phyloP scores from a whole-genome alignment of 2,329 filamentous ascomycete genomes.

The Stenocarpella maydis region DNA sequence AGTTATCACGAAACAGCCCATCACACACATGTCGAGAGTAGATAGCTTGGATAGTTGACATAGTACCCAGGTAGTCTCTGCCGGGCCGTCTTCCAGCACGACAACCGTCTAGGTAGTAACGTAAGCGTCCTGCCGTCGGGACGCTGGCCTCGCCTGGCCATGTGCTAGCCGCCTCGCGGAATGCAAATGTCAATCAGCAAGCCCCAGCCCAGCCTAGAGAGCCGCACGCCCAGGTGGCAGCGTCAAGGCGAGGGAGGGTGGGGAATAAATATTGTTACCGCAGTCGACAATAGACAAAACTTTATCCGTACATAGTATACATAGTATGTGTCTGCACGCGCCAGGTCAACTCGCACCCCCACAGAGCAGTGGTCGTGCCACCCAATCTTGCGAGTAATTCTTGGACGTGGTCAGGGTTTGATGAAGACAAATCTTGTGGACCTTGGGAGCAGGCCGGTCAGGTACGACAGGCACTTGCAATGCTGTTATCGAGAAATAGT shows the following conservation, averaged over 20 bases:
- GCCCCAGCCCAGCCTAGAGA: too few relatives aligned
- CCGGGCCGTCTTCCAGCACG: constrained; percentile 11
- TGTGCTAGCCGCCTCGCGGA: constrained; percentile 8
- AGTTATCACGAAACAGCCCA: not conserved
- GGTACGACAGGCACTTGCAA: too few relatives aligned
- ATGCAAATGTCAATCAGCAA: not conserved
- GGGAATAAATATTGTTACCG: not conserved
- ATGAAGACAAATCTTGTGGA: constrained; percentile 31
- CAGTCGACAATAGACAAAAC: constrained; percentile 17
- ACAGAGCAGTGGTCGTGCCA: constrained; percentile 11
- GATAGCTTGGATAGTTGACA: too few relatives aligned
- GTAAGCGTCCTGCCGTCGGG: too few relatives aligned
- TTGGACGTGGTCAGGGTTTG: constrained; percentile 24
- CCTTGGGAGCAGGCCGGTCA: not conserved
- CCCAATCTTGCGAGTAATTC: constrained; percentile 20
- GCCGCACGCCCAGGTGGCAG: not conserved
- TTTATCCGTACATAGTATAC: constrained; percentile 14
- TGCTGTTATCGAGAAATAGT: not conserved
- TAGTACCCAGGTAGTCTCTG: not conserved
- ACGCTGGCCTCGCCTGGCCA: not conserved
- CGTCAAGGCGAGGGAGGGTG: not conserved
- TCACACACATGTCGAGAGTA: not conserved
- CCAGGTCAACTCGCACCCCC: not conserved
- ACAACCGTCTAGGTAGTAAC: too few relatives aligned
- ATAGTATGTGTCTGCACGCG: too few relatives aligned